Percentiles rank a stretch among this genome's conserved stretches.
Conservation (phyloP, 2,329 filamentous ascomycete genomes). For the Paecilomyces variotii region DNA sequence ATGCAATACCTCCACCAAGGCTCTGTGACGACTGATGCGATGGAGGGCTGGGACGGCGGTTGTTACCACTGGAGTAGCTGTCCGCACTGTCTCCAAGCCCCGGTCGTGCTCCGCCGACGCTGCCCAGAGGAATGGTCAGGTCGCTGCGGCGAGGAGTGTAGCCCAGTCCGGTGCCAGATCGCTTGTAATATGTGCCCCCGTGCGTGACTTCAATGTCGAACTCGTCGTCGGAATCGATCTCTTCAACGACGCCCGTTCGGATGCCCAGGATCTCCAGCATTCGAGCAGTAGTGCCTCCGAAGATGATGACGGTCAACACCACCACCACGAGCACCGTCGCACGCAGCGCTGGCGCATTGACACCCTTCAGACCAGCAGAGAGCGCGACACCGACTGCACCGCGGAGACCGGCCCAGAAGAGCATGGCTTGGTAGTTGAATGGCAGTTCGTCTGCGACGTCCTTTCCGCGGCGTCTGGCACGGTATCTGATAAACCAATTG, state of each 20-base stretch:
- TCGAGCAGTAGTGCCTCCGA: constrained; percentile 90
- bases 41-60: constrained; percentile 44
- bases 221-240: constrained; percentile 95
- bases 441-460: constrained; percentile 82
- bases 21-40: constrained; percentile 21
- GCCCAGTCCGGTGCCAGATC: constrained; percentile 61
- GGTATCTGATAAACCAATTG: constrained; percentile 87
- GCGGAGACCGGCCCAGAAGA: constrained; percentile 97
- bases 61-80: constrained; percentile 53
- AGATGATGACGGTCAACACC: constrained; percentile 96
- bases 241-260: constrained; percentile 88
- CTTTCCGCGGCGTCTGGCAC: constrained; percentile 65
- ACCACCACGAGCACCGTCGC: constrained; percentile 97
- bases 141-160: constrained; percentile 61
- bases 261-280: constrained; percentile 99
- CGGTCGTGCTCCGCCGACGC: constrained; percentile 36
- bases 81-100: constrained; percentile 20
- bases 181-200: constrained; percentile 70
- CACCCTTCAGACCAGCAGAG: constrained; percentile 76
- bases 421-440: constrained; percentile 95
- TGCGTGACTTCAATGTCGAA: constrained; percentile 85
- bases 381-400: constrained; percentile 93
- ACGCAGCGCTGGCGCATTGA: constrained; percentile 72
- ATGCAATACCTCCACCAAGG: constrained; percentile 27
- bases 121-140: constrained; percentile 49